Percentiles rank a stretch among this genome's conserved stretches.
phyloP scores from a whole-genome alignment of 148 eudicot genomes.

The Amaranthus hypochondriacus region DNA sequence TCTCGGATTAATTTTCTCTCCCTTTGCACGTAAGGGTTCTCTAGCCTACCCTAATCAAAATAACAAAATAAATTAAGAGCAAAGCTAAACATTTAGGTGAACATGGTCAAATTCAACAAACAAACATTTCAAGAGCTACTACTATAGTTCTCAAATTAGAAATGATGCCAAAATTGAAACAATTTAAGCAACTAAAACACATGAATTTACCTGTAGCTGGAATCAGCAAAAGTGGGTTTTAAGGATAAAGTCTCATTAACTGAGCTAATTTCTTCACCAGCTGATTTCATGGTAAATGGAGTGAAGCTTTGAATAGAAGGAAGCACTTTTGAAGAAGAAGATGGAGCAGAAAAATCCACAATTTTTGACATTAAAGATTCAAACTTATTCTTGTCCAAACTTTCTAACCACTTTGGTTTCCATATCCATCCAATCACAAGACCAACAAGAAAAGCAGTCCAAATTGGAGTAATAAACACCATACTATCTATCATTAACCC shows the following conservation, averaged over 20 bases:
- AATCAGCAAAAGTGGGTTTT: conserved; percentile 19
- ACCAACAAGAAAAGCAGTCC: conserved; percentile 77
- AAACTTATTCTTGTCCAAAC: conserved; percentile 28
- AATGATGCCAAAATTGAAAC: not conserved
- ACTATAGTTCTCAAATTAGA: not conserved
- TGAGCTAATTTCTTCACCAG: conserved; percentile 24
- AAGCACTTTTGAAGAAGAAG: conserved; percentile 33
- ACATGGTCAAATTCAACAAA: not conserved
- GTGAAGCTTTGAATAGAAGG: conserved; percentile 33
- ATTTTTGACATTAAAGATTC: conserved; percentile 36
- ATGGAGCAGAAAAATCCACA: conserved; percentile 36
- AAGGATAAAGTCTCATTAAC: conserved; percentile 22
- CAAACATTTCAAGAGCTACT: conserved; percentile 6
- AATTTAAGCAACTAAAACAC: not conserved
- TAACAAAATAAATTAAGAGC: not conserved
- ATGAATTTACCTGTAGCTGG: conserved; percentile 44
- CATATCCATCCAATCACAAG: conserved; percentile 80
- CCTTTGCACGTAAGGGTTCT: too few relatives aligned
- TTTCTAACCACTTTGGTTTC: conserved; percentile 92
- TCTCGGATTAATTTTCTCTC: too few relatives aligned
- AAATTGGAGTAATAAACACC: conserved; percentile 53
- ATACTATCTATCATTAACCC: conserved; percentile 40
- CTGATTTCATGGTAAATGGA: conserved; percentile 30
- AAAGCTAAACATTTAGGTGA: not conserved
- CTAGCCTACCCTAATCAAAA: too few relatives aligned